Conservation (phyloP, 805 yeast genomes). For the Cyberlindnera galapagoensis region DNA sequence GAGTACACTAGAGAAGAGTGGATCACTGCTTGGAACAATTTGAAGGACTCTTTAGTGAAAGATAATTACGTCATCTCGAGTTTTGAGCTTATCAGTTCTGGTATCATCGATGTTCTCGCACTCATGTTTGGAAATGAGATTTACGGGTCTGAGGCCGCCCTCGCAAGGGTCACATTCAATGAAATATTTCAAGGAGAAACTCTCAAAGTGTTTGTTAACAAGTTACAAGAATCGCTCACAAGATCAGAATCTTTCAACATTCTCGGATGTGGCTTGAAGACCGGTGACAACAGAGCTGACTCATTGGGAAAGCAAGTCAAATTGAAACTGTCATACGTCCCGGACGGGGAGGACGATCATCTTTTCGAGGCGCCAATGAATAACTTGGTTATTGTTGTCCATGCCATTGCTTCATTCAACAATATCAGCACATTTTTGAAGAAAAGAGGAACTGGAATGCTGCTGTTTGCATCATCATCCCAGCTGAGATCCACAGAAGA, state of each 20-base stretch:
- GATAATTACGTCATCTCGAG: slow-evolving; percentile 45
- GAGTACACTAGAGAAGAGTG: slow-evolving; percentile 24
- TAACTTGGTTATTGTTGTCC: slow-evolving; percentile 34
- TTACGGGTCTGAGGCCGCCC: slow-evolving; percentile 24
- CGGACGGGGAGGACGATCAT: slow-evolving; percentile 10
- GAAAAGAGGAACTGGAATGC: slow-evolving; percentile 27
- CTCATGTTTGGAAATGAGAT: slow-evolving; percentile 26
- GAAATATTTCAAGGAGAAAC: slow-evolving; percentile 30
- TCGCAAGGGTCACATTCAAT: slow-evolving; percentile 40
- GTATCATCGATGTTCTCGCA: slow-evolving; percentile 43
- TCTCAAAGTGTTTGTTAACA: slow-evolving; percentile 41
- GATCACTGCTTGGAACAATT: slow-evolving; percentile 31
- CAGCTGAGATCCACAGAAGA: slow-evolving; percentile 12
- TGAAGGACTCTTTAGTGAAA: slow-evolving; percentile 30
- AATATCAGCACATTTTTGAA: slow-evolving; percentile 39
- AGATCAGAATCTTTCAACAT: slow-evolving; percentile 71
- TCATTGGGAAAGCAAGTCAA: slow-evolving; percentile 69
- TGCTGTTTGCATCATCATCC: slow-evolving; percentile 17
- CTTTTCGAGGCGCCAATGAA: slow-evolving; percentile 20
- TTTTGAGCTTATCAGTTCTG: slow-evolving; percentile 69
- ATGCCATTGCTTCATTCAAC: slow-evolving; percentile 45
- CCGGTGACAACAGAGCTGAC: slow-evolving; percentile 40
- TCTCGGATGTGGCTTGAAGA: slow-evolving; percentile 32
- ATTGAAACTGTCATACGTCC: slow-evolving; percentile 42
- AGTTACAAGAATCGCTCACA: slow-evolving; percentile 67